Conservation (phyloP, 2,329 filamentous ascomycete genomes). For the Xylaria polymorpha region DNA sequence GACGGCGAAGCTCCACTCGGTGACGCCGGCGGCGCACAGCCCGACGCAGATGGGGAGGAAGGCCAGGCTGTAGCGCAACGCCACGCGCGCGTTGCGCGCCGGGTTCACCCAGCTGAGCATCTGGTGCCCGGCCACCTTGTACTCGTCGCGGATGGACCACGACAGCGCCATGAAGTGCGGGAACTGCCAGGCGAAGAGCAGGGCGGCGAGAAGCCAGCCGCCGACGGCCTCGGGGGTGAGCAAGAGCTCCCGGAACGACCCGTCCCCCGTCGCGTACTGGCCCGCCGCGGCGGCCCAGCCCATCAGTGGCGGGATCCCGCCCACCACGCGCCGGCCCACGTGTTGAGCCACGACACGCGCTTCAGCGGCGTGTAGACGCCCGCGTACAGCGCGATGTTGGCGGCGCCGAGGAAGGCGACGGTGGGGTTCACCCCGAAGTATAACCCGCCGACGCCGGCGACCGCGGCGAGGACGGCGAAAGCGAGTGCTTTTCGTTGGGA, state of each 20-base stretch:
- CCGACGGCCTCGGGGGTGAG: conserved; percentile 75
- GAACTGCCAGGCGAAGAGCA: conserved; percentile 97
- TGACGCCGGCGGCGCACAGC: conserved; percentile 82
- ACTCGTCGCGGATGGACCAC: conserved; percentile 90
- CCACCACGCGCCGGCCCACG: conserved; percentile 95
- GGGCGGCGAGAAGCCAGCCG: conserved; percentile 86
- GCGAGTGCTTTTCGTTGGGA: conserved; percentile 75
- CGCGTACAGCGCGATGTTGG: conserved; percentile 91
- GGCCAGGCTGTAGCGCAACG: conserved; percentile 83
- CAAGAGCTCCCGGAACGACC: conserved; percentile 81
- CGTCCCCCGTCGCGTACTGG: conserved; percentile 80
- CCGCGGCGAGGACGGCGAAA: conserved; percentile 81
- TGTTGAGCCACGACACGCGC: conserved; percentile 86
- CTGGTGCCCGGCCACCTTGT: conserved; percentile 74
- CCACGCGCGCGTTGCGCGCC: conserved; percentile 84
- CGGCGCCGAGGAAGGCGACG: conserved; percentile 82
- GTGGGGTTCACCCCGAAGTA: conserved; percentile 96
- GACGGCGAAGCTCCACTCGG: conserved; percentile 84
- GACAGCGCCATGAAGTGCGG: conserved; percentile 97
- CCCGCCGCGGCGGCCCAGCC: conserved; percentile 96
- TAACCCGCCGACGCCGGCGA: conserved; percentile 75
- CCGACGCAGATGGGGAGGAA: conserved; percentile 89
- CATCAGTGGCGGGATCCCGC: conserved; percentile 95
- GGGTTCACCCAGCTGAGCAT: conserved; percentile 92
- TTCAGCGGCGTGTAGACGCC: conserved; percentile 95